phyloP scores from a whole-genome alignment of 1,139 yeast species.

The Saccharomyces hybrid region DNA sequence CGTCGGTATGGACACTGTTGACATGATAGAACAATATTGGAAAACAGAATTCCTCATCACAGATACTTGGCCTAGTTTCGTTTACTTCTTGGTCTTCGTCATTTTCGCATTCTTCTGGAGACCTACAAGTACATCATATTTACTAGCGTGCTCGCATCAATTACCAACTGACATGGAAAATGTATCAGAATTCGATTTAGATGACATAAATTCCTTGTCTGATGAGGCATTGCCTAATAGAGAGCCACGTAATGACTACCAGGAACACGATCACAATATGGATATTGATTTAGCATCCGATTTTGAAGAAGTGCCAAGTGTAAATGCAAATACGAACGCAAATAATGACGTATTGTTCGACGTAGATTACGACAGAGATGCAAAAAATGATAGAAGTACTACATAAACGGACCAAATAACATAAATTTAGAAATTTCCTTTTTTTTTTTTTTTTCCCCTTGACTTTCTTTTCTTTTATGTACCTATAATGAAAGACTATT shows the following conservation, averaged over 20 bases:
- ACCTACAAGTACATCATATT: conserved; percentile 87
- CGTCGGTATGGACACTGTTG: conserved; percentile 66
- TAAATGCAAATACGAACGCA: neutral
- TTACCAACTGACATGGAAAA: conserved; percentile 69
- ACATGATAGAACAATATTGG: conserved; percentile 82
- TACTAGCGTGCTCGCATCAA: conserved; percentile 89
- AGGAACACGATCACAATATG: neutral
- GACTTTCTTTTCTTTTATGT: neutral
- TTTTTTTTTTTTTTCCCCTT: neutral
- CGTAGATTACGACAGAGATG: neutral
- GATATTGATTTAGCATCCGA: neutral
- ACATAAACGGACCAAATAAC: neutral
- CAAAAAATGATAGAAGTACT: neutral
- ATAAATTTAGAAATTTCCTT: neutral
- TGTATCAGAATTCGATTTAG: conserved; percentile 65
- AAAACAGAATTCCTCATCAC: conserved; percentile 75
- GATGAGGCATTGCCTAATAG: neutral
- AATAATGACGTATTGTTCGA: neutral
- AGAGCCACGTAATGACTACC: neutral
- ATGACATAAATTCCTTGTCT: conserved; percentile 48
- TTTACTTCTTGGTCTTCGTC: conserved; percentile 73
- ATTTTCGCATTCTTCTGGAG: conserved; percentile 89
- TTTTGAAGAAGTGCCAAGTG: neutral
- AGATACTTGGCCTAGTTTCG: conserved; percentile 90
- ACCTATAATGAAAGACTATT: neutral